Base-by-base conservation (phyloP, 495 filamentous ascomycete species). In the Hypoxylon perforatum region DNA sequence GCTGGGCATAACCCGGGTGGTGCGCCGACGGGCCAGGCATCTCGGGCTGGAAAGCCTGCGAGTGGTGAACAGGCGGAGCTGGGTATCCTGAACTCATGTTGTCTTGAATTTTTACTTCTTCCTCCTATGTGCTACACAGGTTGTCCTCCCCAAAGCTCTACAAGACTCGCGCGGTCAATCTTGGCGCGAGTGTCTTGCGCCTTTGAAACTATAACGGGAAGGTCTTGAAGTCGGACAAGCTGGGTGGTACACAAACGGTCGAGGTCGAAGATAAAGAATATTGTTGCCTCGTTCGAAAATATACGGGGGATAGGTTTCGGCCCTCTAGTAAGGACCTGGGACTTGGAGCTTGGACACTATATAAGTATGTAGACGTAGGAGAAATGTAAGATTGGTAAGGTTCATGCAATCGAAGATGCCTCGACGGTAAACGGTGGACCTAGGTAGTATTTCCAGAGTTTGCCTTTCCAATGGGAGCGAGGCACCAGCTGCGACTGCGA, bases 61-160 rank as follows among this genome's bases (percentile, higher is more conserved):
- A 61, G 56, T 74, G 72, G 44, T 74, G 70, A 25, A 70, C 61
- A 61, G 72, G 69, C 62, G 72, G 69, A 53, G 72, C 72, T 49
- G 72, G 70, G 21, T 74, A 74, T 61, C 72, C 72, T 67, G 72
- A 74, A 70, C 69, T 71, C 72, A 74, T 74, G 14, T 52, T 69
- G 65, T 7, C 55, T 48, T 36, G 12, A 22, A 60, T 69, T 65
- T 21, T 53, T 49, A 35, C 56, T 39, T 49, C 60, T 28, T 28
- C 65, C 25, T 23, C 53, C 57, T 33, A 68, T 15, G 23, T 68
- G 22, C 21, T 59, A 33, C 36, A 9, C 48, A 63, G 56, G 21
- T 42, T 39, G 19, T 35, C 36, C 28, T 44, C 28, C 55, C 35
- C n/a, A n/a, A 11, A 28, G 28, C 30, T 49, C 54, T 54, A 46